A percentile compares a stretch with the other conserved stretches of the same genome.
phyloP scores from a whole-genome alignment of 768 basidiomycete genomes.

The Kwoniella sp. region DNA sequence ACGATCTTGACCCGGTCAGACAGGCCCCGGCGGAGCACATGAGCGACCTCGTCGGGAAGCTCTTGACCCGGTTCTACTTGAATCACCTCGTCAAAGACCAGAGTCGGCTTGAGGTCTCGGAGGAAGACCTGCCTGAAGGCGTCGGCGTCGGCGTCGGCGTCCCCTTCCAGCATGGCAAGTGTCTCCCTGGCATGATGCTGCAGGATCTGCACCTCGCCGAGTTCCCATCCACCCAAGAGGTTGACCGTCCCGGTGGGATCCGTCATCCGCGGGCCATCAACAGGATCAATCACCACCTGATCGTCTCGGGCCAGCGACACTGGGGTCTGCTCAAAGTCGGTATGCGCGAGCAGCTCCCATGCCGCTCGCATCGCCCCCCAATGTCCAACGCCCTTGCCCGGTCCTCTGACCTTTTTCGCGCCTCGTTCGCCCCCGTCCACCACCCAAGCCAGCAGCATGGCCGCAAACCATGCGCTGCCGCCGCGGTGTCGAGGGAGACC shows the following conservation, averaged over 20 bases:
- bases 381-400: slow-evolving; percentile 78
- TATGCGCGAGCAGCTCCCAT: slow-evolving; percentile 75
- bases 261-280: too few relatives aligned
- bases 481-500: slow-evolving; percentile 52
- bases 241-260: slow-evolving; percentile 75
- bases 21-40: slow-evolving; percentile 60
- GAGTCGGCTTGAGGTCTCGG: too few relatives aligned
- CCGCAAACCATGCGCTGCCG: slow-evolving; percentile 59
- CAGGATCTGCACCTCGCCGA: slow-evolving; percentile 74
- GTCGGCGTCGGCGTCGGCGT: slow-evolving; percentile 52
- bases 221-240: slow-evolving; percentile 67
- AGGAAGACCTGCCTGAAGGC: slow-evolving; percentile 70
- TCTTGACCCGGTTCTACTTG: slow-evolving; percentile 16
- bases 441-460: slow-evolving; percentile 51
- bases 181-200: slow-evolving; percentile 70
- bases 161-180: slow-evolving; percentile 62
- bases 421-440: slow-evolving; percentile 62
- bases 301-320: slow-evolving; percentile 28
- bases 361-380: slow-evolving; percentile 85
- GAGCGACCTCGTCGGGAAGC: slow-evolving; percentile 29
- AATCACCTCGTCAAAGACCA: slow-evolving; percentile 62
- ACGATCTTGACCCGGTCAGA: slow-evolving; percentile 67
- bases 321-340: slow-evolving; percentile 56
- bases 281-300: too few relatives aligned
- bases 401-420: slow-evolving; percentile 55